Evolutionary conservation across 2,329 filamentous ascomycete genomes (phyloP), one percentile per base, ranked within the genome.

Genomic region (Calonectria pauciramosa): DNA sequence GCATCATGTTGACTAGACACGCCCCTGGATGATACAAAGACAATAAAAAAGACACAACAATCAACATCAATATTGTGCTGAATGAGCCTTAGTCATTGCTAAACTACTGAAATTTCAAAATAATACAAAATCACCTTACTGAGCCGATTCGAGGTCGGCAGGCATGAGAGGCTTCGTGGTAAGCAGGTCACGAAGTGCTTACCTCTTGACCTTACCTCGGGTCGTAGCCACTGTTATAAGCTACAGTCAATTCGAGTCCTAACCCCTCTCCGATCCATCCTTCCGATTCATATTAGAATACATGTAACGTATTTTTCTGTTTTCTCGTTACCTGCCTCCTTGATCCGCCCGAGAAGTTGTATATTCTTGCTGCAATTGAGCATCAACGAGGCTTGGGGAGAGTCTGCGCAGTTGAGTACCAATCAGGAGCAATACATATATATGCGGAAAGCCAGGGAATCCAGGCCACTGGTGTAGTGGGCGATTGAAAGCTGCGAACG

Each of bases 161-260:
- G 72, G 78, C 69, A 65, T 70, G 70, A 71, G 70, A 76, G 77
- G 47, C 47, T 71, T 71, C 77, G 74, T 76, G 80, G 83, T 82
- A 83, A 85, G 81, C 80, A 84, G 83, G 83, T 84, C 77, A 82
- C 81, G 80, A 83, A 85, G 80, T 82, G 83, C 88, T 90, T 90
- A 90, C 88, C 89, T 89, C 88, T 63, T 88, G 87, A 89, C 88
- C 87, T 89, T 89, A 89, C 88, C 87, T 89, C 82, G 74, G 70
- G 51, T 51, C 52, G 52, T 65, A 74, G 72, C 72, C 63, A 70
- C 41, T 47, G 60, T 52, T 78, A 69, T 72, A 70, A 77, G 68
- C 76, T 74, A 74, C 74, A 44, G 73, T 77, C 59, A 72, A 52
- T 77, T 80, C 63, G 68, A 69, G 52, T 71, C 41, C 75, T 69